Evolutionary conservation across 108 stramenopile genomes (phyloP).

Genomic region (Nitzschia sp.): DNA sequence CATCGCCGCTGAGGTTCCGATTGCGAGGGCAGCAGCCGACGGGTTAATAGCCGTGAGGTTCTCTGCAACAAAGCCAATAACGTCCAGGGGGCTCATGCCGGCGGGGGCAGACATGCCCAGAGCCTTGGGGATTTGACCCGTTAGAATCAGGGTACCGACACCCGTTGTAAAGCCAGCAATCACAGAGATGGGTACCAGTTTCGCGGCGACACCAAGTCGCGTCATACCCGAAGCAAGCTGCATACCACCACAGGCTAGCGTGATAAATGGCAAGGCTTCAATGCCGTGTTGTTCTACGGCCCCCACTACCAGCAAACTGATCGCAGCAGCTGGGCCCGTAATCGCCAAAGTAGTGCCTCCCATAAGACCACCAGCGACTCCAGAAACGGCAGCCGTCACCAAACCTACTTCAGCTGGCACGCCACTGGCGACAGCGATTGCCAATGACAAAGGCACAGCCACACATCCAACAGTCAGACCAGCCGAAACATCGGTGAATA

Average conservation of each 20-base stretch:
- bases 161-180: conserved; percentile 42
- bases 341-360: conserved; percentile 35
- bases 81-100: conserved; percentile 29
- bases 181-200: conserved; percentile 29
- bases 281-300: conserved; percentile 35
- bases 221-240: conserved; percentile 29
- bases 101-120: conserved; percentile 29
- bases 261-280: conserved; percentile 33
- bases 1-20: conserved; percentile 36
- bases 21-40: conserved; percentile 25
- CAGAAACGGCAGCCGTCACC: conserved; percentile 35
- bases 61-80: conserved; percentile 26
- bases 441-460: conserved; percentile 32
- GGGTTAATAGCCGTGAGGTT: conserved; percentile 18
- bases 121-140: conserved; percentile 37
- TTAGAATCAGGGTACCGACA: conserved; percentile 33
- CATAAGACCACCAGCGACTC: conserved; percentile 28
- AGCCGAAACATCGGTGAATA: conserved; percentile 37
- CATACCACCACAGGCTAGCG: conserved; percentile 28
- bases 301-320: conserved; percentile 28
- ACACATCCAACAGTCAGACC: conserved; percentile 37
- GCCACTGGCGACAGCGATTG: conserved; percentile 34
- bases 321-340: conserved; percentile 36
- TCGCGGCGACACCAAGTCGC: conserved; percentile 30
- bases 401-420: conserved; percentile 34